Base-by-base conservation (phyloP, 2,329 filamentous ascomycete species). In the Xylaria sp. region DNA sequence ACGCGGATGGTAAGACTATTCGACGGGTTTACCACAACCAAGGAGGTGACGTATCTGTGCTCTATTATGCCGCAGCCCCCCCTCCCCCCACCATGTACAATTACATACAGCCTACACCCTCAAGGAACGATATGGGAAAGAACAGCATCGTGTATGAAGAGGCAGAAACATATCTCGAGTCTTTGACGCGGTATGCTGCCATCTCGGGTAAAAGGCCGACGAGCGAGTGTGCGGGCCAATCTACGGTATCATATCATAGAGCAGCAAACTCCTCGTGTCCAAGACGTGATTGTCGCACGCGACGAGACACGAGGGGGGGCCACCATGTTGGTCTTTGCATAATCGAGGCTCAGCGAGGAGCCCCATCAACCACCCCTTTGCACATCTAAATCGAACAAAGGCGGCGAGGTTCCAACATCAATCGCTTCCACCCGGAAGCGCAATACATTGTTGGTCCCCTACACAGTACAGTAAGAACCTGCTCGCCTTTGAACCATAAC, bases 211-310 rank as follows among this genome's bases (percentile, higher is more conserved):
- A 34, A 6, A 34, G 5, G 16, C 9, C 29, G 9, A 26, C 11
- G 29, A 34, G 16, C 29, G 29, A 34, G 29, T 34, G 29, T 34
- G 29, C 29, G 29, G 6, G 8, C 29, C 29, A 34, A 34, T 34
- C 29, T 34, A 34, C 16, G 16, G 16, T 59, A 58, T 61, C 56
- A 56, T 59, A 56, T 61, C 40, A 16, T 21, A 24, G 2, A 19
- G 40, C 40, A 24, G 21, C 21, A n/a, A 42, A 42, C 40, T 16
- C 24, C 40, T 42, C 56, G 58, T 61, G 56, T 61, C 50, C 11
- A 54, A 44, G 43, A 48, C 47, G 45, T 54, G 48, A 56, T 54
- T 34, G 55, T 52, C 43, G 51, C 52, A 53, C 55, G 29, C 18
- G 17, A 53, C 44, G 50, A 49, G 21, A 54, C 50, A 56, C 50